phyloP scores from a whole-genome alignment of 306 rosid genomes.

The Bauhinia variegata region DNA sequence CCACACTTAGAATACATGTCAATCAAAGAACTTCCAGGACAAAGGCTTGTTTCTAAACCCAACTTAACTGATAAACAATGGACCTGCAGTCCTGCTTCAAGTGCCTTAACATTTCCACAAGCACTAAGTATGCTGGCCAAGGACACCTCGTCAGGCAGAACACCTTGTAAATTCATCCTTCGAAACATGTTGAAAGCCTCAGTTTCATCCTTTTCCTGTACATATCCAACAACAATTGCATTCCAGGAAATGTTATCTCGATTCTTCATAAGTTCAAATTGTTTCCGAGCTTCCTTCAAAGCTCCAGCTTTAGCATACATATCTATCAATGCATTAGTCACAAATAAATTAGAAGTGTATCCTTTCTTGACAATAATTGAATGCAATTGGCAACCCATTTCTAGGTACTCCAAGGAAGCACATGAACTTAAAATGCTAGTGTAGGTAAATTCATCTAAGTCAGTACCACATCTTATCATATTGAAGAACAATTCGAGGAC shows the following conservation, averaged over 20 bases:
- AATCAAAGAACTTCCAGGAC: conserved; percentile 76
- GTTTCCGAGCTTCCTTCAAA: conserved; percentile 67
- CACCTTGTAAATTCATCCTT: conserved; percentile 58
- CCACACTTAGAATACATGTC: conserved; percentile 86
- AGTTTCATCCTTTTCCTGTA: conserved; percentile 58
- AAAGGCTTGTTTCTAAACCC: conserved; percentile 72
- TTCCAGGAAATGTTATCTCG: conserved; percentile 84
- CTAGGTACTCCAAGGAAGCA: conserved; percentile 50
- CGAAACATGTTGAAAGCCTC: conserved; percentile 68
- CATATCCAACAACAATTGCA: conserved; percentile 81
- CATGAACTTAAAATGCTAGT: conserved; percentile 82
- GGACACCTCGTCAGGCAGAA: conserved; percentile 74
- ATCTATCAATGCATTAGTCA: conserved; percentile 74
- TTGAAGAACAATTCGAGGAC: conserved; percentile 57
- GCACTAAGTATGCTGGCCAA: conserved; percentile 83
- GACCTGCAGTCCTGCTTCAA: conserved; percentile 60
- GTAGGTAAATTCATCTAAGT: conserved; percentile 76
- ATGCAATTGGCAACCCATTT: conserved; percentile 68
- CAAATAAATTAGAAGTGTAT: conserved; percentile 54
- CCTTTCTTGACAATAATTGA: conserved; percentile 64
- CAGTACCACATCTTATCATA: conserved; percentile 54
- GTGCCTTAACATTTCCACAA: conserved; percentile 63
- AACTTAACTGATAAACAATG: conserved; percentile 69
- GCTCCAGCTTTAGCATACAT: conserved; percentile 85
- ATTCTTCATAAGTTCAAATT: conserved; percentile 62